Evolutionary conservation across 768 basidiomycete species (phyloP), one percentile per base, ranked within the genome.

Genomic region (Gymnopilus dilepis): DNA sequence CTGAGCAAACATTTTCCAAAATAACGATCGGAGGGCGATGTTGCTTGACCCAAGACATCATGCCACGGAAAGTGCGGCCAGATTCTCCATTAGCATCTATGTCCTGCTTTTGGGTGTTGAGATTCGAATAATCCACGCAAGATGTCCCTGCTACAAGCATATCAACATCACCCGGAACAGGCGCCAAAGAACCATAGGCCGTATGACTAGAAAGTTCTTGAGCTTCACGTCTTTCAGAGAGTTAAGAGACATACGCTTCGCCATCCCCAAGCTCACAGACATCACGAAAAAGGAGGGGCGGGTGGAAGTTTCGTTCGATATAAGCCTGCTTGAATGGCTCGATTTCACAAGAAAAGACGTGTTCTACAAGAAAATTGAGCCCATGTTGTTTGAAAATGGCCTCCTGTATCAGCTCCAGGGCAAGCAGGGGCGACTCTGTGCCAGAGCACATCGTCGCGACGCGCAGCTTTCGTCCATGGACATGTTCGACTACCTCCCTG

Each of bases 381-480:
- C 79, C 84, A 66, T 87, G 85, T 66, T 89, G 89, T 30, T 88
- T 86, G 30, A 85, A 75, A 65, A 97, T 84, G 4, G 89, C 85
- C 60, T 89, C 86, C 59, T 88, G 88, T 45, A 97, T 93, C 62
- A 96, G 77, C 30, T 92, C 89, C 47, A 98, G 80, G 13, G 96
- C 96, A 34, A 97, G 87, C 22, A 98, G 84, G 53, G 96, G 96
- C 1, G 94, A 94, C 71, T 98, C 96, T 6, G 96, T 98, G 24
- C 96, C 96, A 41, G 95, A 97, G 76, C 91, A 97, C 96, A 98
- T 98, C 11, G 96, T 98, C 4, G 95, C 96, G 61, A 98, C 86
- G 74, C 95, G 91, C 72, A 98, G 79, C 69, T 91, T 94, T 60
- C 95, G 85, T 2, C 95, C 94, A 60, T 82, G 74, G 50, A 93